Evolutionary conservation across 371 early-diverging fungal genomes (phyloP).

Genomic region (Haplosporangium sp.): DNA sequence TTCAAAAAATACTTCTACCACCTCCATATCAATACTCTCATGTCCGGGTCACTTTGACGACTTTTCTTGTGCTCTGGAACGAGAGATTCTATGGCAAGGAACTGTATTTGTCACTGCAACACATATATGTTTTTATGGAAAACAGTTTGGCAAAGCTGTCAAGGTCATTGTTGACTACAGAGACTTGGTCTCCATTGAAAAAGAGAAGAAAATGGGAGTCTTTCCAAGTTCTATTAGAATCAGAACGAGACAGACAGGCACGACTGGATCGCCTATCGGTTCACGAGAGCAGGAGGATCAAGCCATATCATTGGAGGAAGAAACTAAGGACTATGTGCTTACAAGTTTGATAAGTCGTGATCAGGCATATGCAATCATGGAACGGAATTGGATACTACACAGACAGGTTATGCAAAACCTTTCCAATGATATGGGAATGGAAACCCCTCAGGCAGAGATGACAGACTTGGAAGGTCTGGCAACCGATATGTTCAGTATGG

Average conservation of each 20-base stretch:
- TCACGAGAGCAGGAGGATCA: not conserved
- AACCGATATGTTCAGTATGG: constrained; percentile 4
- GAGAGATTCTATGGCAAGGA: constrained; percentile 70
- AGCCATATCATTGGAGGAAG: not conserved
- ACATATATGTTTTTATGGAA: constrained; percentile 63
- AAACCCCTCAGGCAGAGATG: constrained; percentile 12
- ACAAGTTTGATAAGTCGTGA: constrained; percentile 53
- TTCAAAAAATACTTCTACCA: constrained; percentile 3
- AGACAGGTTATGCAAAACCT: constrained; percentile 14
- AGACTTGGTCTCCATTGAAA: constrained; percentile 64
- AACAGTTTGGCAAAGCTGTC: constrained; percentile 61
- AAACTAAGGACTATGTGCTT: constrained; percentile 46
- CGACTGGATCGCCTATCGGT: not conserved
- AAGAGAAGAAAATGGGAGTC: constrained; percentile 64
- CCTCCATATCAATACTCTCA: constrained; percentile 10
- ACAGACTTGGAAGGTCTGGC: constrained; percentile 8
- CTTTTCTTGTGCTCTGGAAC: constrained; percentile 64
- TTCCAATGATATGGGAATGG: constrained; percentile 2
- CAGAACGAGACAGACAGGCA: constrained; percentile 2
- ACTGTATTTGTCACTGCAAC: constrained; percentile 60
- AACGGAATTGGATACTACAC: constrained; percentile 27
- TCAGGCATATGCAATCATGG: constrained; percentile 41
- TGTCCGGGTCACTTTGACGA: constrained; percentile 37
- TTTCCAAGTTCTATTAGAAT: constrained; percentile 66
- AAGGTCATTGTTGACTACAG: constrained; percentile 56